A percentile compares a stretch with the other conserved stretches of the same genome.
These are phyloP conservation scores for Globisporangium uncinulatum DNA, from an alignment of 352 stramenopile species.

Conservation along the genomic window DNA sequence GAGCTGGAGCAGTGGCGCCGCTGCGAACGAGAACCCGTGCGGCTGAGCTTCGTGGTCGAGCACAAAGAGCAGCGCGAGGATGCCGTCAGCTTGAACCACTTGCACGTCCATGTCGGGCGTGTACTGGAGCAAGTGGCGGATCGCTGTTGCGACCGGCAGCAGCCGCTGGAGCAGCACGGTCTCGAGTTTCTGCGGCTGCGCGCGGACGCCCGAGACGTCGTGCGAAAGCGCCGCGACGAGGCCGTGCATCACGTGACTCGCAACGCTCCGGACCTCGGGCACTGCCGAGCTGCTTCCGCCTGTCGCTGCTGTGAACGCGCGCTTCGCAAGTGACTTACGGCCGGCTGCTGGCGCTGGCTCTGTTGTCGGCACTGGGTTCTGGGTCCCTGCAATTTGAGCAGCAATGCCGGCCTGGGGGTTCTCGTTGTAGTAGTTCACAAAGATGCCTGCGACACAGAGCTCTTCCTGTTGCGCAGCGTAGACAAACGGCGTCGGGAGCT, in stretches of 20 bases:
- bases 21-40: constrained; percentile 72
- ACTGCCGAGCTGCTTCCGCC: constrained; percentile 14
- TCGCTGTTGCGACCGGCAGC: constrained; percentile 71
- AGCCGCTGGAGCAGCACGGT: constrained; percentile 64
- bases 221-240: constrained; percentile 61
- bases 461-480: constrained; percentile 81
- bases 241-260: constrained; percentile 68
- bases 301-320: constrained; percentile 16
- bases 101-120: constrained; percentile 81
- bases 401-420: constrained; percentile 69
- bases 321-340: constrained; percentile 10
- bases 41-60: constrained; percentile 80
- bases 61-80: constrained; percentile 66
- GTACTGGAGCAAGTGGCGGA: constrained; percentile 78
- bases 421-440: constrained; percentile 88
- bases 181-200: constrained; percentile 62
- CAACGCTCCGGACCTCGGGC: constrained; percentile 46
- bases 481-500: constrained; percentile 68
- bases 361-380: constrained; percentile 23
- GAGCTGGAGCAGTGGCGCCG: constrained; percentile 67
- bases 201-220: constrained; percentile 66
- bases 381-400: constrained; percentile 67
- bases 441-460: constrained; percentile 80
- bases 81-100: constrained; percentile 67
- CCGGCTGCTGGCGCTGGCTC: constrained; percentile 8